Evolutionary conservation across 2,329 filamentous ascomycete genomes (phyloP).

Genomic region (Botryotinia narcissicola): DNA sequence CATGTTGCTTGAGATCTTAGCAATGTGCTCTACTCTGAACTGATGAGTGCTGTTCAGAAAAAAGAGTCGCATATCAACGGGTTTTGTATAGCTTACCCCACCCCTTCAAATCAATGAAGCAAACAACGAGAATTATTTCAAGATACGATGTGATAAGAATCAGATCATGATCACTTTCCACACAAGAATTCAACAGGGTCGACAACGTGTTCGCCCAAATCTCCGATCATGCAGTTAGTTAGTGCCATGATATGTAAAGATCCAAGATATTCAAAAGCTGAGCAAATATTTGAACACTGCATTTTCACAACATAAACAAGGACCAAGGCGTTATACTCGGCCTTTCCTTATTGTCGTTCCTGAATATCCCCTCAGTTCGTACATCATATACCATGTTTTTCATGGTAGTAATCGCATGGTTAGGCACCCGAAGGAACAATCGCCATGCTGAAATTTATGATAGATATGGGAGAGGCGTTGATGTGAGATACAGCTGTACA

Average conservation of each 20-base stretch:
- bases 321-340: neutral
- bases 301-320: slow-evolving; percentile 19
- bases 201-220: slow-evolving; percentile 1
- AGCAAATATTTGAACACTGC: slow-evolving; percentile 16
- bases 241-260: neutral
- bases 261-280: neutral
- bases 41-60: neutral
- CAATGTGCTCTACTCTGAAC: neutral
- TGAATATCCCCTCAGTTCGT: slow-evolving; percentile 13
- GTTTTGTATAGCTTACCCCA: neutral
- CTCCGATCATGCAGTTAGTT: neutral
- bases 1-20: neutral
- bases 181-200: neutral
- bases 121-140: slow-evolving; percentile 1
- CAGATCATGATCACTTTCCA: neutral
- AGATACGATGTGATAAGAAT: neutral
- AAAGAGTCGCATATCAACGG: neutral
- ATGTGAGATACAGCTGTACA: neutral
- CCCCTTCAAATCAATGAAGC: neutral
- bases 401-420: slow-evolving; percentile 12
- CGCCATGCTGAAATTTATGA: slow-evolving; percentile 9
- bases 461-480: neutral
- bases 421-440: slow-evolving; percentile 1
- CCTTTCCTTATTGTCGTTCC: slow-evolving; percentile 5
- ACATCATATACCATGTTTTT: slow-evolving; percentile 16